These are phyloP conservation scores for Clavispora vitiphila DNA, from an alignment of 805 yeast species.

Conservation along the genomic window DNA sequence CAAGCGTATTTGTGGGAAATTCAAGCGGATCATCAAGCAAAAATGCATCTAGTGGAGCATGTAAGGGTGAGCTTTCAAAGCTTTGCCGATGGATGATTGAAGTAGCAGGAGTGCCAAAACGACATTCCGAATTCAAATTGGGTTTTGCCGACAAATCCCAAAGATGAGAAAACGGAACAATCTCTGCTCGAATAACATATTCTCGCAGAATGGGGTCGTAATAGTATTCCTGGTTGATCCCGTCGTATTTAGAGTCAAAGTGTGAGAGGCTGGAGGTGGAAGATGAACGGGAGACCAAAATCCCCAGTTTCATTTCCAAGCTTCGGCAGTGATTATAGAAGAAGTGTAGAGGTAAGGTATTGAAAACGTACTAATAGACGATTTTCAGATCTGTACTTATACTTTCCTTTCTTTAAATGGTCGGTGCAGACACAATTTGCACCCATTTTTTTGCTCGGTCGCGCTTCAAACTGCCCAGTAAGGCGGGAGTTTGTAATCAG, in stretches of 20 bases:
- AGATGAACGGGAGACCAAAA: not conserved
- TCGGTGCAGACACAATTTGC: conserved; percentile 1
- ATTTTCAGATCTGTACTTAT: not conserved
- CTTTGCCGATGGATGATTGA: not conserved
- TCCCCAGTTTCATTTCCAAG: not conserved
- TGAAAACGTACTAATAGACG: too few species aligned
- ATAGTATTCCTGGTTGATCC: not conserved
- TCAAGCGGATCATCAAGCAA: not conserved
- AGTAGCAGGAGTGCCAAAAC: not conserved
- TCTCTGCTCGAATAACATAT: not conserved
- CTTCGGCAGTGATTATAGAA: too few species aligned
- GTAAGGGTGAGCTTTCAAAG: not conserved
- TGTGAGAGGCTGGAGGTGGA: not conserved
- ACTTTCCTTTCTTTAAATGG: not conserved
- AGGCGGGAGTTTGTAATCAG: too few species aligned
- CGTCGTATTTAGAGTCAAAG: not conserved
- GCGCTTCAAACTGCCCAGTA: not conserved
- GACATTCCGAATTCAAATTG: not conserved
- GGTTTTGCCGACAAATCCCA: not conserved
- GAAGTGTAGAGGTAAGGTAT: too few species aligned
- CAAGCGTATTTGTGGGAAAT: not conserved
- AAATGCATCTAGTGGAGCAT: not conserved
- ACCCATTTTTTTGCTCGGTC: not conserved
- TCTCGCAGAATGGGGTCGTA: not conserved
- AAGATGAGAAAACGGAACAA: not conserved